A percentile compares a stretch with the other conserved stretches of the same genome.
These are phyloP conservation scores for Calonectria pseudoreteaudii DNA, from an alignment of 2,329 filamentous ascomycete species.

Conservation along the genomic window DNA sequence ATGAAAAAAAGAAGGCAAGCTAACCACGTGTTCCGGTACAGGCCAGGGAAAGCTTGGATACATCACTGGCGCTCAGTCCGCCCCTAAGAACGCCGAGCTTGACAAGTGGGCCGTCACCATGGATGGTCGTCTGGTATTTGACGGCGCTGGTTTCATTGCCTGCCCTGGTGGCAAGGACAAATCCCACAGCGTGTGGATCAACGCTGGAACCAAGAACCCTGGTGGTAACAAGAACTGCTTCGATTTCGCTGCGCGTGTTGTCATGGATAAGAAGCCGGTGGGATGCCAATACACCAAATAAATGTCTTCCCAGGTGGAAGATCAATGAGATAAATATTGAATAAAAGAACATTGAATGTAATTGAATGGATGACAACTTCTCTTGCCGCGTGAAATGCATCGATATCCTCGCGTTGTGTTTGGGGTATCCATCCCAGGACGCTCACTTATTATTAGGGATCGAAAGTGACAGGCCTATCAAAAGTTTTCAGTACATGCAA, in stretches of 20 bases:
- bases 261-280: conserved; percentile 43
- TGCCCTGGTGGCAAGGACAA: conserved; percentile 59
- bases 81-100: conserved; percentile 57
- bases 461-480: too few species aligned
- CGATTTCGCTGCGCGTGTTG: conserved; percentile 47
- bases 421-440: too few species aligned
- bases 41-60: conserved; percentile 67
- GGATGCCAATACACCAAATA: conserved; percentile 51
- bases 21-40: conserved; percentile 33
- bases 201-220: conserved; percentile 46
- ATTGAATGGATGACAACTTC: neutral
- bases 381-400: neutral
- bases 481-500: too few species aligned
- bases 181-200: conserved; percentile 55
- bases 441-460: too few species aligned
- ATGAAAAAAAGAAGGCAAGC: neutral
- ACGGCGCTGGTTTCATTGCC: conserved; percentile 59
- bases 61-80: conserved; percentile 56
- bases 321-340: neutral
- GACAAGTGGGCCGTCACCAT: conserved; percentile 60
- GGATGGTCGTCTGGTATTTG: conserved; percentile 58
- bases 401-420: too few species aligned
- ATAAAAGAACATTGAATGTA: neutral
- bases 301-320: neutral
- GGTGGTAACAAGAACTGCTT: conserved; percentile 53